Percentiles rank a stretch among this genome's conserved stretches.
Conservation (phyloP, 345 rosid species). For the Linum lewisii region DNA sequence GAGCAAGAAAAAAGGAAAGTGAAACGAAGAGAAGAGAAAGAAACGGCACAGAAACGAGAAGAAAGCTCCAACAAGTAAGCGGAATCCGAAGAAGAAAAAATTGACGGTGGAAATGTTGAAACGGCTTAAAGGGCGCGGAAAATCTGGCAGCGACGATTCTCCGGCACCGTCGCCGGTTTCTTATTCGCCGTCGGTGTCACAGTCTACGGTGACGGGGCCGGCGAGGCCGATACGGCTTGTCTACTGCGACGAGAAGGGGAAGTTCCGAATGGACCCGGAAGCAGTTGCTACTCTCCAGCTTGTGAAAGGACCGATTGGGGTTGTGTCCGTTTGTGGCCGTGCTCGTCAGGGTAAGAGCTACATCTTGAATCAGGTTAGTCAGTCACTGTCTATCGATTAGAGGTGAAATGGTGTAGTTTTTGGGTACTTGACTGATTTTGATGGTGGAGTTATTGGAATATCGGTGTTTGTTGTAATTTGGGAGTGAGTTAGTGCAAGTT, state of each 20-base stretch:
- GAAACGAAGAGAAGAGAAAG: not conserved
- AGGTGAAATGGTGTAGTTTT: not conserved
- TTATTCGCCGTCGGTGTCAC: constrained; percentile 1
- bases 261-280: constrained; percentile 98
- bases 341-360: constrained; percentile 98
- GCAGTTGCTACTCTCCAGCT: constrained; percentile 92
- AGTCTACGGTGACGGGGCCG: constrained; percentile 63
- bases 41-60: not conserved
- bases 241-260: constrained; percentile 88
- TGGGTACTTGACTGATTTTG: not conserved
- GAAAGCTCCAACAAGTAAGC: not conserved
- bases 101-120: constrained; percentile 8
- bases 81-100: not conserved
- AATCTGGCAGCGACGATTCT: constrained; percentile 5
- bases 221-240: constrained; percentile 86
- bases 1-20: not conserved
- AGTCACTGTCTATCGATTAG: not conserved
- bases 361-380: constrained; percentile 73
- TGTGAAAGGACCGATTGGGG: constrained; percentile 90
- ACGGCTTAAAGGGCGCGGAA: constrained; percentile 14
- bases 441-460: not conserved
- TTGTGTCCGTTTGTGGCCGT: constrained; percentile 95
- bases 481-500: not conserved
- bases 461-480: constrained; percentile 4
- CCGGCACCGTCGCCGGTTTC: constrained; percentile 4